phyloP scores from a whole-genome alignment of 2,329 filamentous ascomycete genomes.

The Clarireedia monteithiana region DNA sequence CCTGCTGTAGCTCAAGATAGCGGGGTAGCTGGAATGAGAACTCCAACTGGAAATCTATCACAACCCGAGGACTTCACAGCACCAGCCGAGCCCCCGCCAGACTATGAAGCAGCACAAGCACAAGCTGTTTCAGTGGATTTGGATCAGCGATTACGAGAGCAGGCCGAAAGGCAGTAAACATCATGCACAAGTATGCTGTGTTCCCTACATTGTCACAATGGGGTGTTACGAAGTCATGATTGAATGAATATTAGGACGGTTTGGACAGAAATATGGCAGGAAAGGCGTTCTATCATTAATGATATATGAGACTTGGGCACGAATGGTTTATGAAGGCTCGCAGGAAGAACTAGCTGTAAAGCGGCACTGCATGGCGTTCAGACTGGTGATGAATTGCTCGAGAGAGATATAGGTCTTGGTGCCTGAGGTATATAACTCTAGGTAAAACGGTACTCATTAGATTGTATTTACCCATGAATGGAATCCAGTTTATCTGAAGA shows the following conservation, averaged over 20 bases:
- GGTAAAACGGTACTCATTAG: neutral
- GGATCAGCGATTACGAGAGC: slow-evolving; percentile 66
- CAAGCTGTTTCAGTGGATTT: slow-evolving; percentile 49
- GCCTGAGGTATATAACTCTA: neutral
- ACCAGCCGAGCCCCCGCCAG: slow-evolving; percentile 75
- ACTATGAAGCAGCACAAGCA: slow-evolving; percentile 86
- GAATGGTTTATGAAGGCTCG: neutral
- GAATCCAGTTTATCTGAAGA: neutral
- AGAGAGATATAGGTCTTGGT: neutral
- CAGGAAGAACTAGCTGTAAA: neutral
- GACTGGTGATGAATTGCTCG: slow-evolving; percentile 3
- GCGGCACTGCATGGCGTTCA: slow-evolving; percentile 8
- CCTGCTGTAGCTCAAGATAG: slow-evolving; percentile 17
- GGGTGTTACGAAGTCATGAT: slow-evolving; percentile 10
- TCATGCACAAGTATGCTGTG: slow-evolving; percentile 1
- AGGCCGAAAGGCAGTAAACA: slow-evolving; percentile 46
- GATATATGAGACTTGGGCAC: slow-evolving; percentile 5
- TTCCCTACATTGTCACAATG: slow-evolving; percentile 2
- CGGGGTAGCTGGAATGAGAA: slow-evolving; percentile 12
- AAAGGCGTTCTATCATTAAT: slow-evolving; percentile 8
- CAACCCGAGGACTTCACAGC: slow-evolving; percentile 21
- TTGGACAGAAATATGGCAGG: neutral
- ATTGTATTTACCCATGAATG: neutral
- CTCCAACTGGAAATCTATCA: slow-evolving; percentile 6
- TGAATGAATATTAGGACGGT: slow-evolving; percentile 5